Evolutionary conservation across 2,329 filamentous ascomycete genomes (phyloP).

Genomic region (Purpureocillium lavendulum): DNA sequence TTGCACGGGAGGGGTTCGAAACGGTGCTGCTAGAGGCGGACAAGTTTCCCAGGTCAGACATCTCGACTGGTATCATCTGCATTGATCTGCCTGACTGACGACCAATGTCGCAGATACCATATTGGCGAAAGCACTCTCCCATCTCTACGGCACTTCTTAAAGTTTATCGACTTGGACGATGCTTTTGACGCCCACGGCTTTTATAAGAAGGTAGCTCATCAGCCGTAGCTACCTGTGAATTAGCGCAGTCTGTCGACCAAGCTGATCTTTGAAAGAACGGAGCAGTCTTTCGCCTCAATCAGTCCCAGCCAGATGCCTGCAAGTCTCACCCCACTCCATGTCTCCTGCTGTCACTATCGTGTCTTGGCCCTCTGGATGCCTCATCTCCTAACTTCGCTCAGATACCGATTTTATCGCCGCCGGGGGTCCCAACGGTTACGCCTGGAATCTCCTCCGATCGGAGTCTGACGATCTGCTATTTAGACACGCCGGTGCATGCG

Average conservation of each 20-base stretch:
- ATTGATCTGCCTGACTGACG: too few relatives aligned
- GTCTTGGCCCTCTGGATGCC: too few relatives aligned
- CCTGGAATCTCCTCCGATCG: constrained; percentile 39
- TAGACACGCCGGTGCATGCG: constrained; percentile 27
- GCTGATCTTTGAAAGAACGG: too few relatives aligned
- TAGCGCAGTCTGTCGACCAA: neutral
- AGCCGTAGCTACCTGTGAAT: neutral
- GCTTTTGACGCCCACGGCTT: constrained; percentile 32
- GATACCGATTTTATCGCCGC: constrained; percentile 34
- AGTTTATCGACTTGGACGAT: constrained; percentile 33
- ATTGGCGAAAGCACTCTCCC: constrained; percentile 28
- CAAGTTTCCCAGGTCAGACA: constrained; percentile 8
- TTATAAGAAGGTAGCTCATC: constrained; percentile 22
- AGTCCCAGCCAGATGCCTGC: constrained; percentile 21
- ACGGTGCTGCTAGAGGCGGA: constrained; percentile 9
- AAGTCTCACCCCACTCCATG: constrained; percentile 9
- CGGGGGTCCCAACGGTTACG: constrained; percentile 26
- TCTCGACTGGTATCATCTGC: too few relatives aligned
- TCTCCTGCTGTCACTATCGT: too few relatives aligned
- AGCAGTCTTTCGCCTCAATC: constrained; percentile 29
- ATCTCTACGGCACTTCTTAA: constrained; percentile 31
- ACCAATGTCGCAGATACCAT: constrained; percentile 17
- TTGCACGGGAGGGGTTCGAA: constrained; percentile 10
- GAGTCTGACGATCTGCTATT: constrained; percentile 37
- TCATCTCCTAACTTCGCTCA: too few relatives aligned